Base-by-base conservation (phyloP, 495 filamentous ascomycete species). In the Daldinia loculata region DNA sequence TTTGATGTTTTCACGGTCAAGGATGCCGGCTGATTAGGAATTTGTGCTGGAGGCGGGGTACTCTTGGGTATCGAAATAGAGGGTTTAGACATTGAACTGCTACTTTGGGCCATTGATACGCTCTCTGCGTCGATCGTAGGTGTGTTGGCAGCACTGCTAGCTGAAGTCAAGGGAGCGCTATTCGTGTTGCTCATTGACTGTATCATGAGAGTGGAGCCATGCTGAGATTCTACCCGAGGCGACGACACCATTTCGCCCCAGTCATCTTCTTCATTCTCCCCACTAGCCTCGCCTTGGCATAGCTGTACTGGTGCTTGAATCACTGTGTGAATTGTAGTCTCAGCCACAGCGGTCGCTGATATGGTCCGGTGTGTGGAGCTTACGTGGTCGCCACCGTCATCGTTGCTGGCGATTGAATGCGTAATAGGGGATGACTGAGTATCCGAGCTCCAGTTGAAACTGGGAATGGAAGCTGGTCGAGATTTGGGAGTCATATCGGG, bases 221-320 rank as follows among this genome's bases (percentile, higher is more conserved):
- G 62, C 0, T 75, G 59, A 29, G 75, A 60, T 6, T 72, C 55
- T 4, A 69, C 66, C 5, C 64, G 64, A 29, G 85, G 84, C 1
- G 85, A 86, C 8, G 81, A 80, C 1, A 87, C 78, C 84, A 87
- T 85, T 62, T 87, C 85, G 14, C 85, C 85, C 85, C 85, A 87
- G 24, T 84, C 84, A 63, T 85, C 82, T 6, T 82, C 84, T 14
- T 85, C 80, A n/a, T 80, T 78, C 15, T 80, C 80, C 0, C 39
- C 9, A 30, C 15, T 32, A 14, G 38, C 12, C 26, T 60, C 52
- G 32, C 32, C 63, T 7, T 65, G 32, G 3, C 11, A 52, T 39
- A 45, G 27, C 6, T 63, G 34, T 12, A 36, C 17, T 5, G 34
- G 39, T 32, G 29, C 32, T 51, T 26, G 56, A 22, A 56, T 17